Conservation (phyloP, 2,329 filamentous ascomycete species). For the Xylaria multiplex region DNA sequence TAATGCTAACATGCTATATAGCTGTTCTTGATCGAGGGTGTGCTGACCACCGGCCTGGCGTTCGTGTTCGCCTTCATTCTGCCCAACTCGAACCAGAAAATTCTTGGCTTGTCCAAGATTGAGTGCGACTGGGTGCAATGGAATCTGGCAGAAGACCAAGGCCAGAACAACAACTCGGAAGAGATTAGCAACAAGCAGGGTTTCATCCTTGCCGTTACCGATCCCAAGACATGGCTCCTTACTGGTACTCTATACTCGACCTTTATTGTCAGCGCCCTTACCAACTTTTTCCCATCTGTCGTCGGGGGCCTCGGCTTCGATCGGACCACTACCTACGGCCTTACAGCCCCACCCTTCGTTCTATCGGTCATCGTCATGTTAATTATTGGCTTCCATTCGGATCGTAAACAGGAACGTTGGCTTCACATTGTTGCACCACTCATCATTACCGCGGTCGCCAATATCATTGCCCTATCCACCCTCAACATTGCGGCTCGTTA, state of each 20-base stretch:
- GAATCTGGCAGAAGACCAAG: conserved; percentile 40
- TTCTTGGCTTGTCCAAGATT: conserved; percentile 36
- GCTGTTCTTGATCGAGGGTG: conserved; percentile 40
- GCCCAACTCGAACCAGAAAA: conserved; percentile 39
- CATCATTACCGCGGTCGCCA: conserved; percentile 43
- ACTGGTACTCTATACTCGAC: conserved; percentile 48
- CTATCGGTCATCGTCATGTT: conserved; percentile 49
- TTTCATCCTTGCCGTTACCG: conserved; percentile 47
- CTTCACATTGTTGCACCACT: conserved; percentile 45
- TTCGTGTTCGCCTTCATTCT: conserved; percentile 37
- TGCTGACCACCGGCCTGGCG: conserved; percentile 36
- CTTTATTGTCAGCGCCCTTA: conserved; percentile 46
- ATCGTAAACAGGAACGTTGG: conserved; percentile 45
- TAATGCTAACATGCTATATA: conserved; percentile 1
- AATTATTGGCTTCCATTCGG: conserved; percentile 48
- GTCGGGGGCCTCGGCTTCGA: conserved; percentile 58
- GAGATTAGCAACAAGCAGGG: conserved; percentile 46
- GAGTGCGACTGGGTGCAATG: conserved; percentile 42
- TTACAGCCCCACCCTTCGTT: conserved; percentile 47
- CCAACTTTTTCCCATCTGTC: conserved; percentile 50
- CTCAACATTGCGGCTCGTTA: conserved; percentile 55
- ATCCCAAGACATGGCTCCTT: conserved; percentile 53
- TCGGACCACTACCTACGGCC: conserved; percentile 42
- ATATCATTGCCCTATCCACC: conserved; percentile 48
- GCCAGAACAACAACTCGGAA: conserved; percentile 40